phyloP scores from a whole-genome alignment of 192 early-diverging fungal species.

The Linnemannia hyalina region DNA sequence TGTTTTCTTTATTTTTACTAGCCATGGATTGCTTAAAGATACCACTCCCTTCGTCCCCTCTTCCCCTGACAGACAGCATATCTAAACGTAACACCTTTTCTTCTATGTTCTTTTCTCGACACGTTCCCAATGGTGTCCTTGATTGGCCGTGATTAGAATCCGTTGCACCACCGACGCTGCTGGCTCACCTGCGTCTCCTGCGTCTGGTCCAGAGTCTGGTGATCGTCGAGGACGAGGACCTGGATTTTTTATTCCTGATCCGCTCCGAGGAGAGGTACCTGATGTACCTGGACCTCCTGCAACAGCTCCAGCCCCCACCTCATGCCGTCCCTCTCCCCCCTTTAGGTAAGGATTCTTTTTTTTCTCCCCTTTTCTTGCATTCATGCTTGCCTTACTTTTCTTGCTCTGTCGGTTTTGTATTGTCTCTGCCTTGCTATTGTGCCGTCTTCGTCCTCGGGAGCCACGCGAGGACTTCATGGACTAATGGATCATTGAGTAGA shows the following conservation, averaged over 20 bases:
- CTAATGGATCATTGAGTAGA: background rate
- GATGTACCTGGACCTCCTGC: slow-evolving; percentile 63
- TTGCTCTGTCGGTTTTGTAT: background rate
- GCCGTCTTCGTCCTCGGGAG: background rate
- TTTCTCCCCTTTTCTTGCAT: background rate
- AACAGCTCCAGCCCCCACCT: slow-evolving; percentile 42
- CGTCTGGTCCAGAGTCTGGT: slow-evolving; percentile 49
- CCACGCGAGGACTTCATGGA: background rate
- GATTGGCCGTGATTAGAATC: slow-evolving; percentile 22
- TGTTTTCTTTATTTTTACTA: background rate
- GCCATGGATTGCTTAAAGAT: background rate
- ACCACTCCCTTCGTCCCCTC: background rate
- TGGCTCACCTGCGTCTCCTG: slow-evolving; percentile 43
- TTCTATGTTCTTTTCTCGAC: background rate
- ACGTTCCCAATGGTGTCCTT: background rate
- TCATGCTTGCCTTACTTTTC: background rate
- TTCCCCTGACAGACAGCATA: background rate
- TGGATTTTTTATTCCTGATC: slow-evolving; percentile 63
- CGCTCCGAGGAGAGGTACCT: slow-evolving; percentile 69
- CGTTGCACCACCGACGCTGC: slow-evolving; percentile 45
- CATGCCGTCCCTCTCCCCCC: slow-evolving; percentile 61
- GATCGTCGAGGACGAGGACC: slow-evolving; percentile 45
- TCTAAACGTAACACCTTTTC: background rate
- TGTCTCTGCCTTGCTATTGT: background rate
- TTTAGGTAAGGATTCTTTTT: slow-evolving; percentile 44